Conservation (phyloP, 2,329 filamentous ascomycete species). For the Ascochyta rabiei region DNA sequence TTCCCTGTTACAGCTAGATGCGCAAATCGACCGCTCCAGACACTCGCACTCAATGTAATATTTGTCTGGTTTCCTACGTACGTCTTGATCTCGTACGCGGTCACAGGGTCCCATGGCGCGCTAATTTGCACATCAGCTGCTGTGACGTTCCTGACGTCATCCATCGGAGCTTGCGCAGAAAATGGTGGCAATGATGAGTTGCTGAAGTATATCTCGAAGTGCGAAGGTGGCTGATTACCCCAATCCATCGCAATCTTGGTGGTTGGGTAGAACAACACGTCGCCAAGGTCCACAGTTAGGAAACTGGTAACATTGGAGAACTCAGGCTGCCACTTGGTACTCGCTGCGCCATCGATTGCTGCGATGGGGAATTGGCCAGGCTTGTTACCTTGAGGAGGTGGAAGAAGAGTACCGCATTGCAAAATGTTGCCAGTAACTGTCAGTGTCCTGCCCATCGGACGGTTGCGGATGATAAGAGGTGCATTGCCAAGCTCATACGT, state of each 20-base stretch:
- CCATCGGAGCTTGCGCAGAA: neutral
- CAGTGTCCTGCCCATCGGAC: conserved; percentile 59
- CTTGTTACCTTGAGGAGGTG: conserved; percentile 48
- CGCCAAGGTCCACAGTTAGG: conserved; percentile 61
- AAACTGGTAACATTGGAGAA: conserved; percentile 57
- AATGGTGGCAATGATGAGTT: conserved; percentile 51
- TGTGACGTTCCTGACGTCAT: conserved; percentile 26
- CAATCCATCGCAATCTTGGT: conserved; percentile 64
- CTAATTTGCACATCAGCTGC: conserved; percentile 47
- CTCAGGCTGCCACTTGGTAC: conserved; percentile 70
- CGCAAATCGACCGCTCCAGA: conserved; percentile 54
- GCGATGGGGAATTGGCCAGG: conserved; percentile 73
- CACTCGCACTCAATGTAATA: conserved; percentile 45
- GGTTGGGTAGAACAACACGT: conserved; percentile 49
- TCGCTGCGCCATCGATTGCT: conserved; percentile 69
- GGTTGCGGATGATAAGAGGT: conserved; percentile 63
- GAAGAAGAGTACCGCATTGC: conserved; percentile 64
- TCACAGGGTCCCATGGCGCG: conserved; percentile 48
- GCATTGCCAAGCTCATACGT: conserved; percentile 57
- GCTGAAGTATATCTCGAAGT: conserved; percentile 61
- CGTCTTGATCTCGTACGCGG: conserved; percentile 45
- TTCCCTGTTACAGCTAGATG: conserved; percentile 58
- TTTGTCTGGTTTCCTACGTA: conserved; percentile 56
- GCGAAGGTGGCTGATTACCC: conserved; percentile 61
- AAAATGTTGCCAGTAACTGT: conserved; percentile 66